Base-by-base conservation (phyloP, 2,329 filamentous ascomycete species). In the Talaromyces sp. region DNA sequence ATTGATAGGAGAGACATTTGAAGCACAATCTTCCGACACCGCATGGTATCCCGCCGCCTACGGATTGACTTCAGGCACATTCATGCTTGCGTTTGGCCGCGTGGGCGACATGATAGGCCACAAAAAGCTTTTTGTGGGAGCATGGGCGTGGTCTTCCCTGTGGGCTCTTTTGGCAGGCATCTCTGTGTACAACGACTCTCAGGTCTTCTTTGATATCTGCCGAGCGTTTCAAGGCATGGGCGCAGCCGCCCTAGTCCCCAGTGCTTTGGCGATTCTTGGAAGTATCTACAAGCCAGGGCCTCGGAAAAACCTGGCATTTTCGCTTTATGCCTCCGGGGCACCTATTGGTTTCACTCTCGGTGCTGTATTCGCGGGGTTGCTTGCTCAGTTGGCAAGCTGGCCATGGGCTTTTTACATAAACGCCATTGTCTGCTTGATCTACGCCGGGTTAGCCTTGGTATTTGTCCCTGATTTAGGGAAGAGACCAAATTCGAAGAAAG, bases 181-280 rank as follows among this genome's bases (percentile, higher is more conserved):
- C 75, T 87, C 86, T 62, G 77, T 79, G 59, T 88, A 85, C 73
- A 83, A 87, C 63, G 73, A 85, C 57, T 90, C 92, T 87, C 80
- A 93, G 64, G 88, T 91, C 66, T 79, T 89, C 60, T 54, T 54
- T 34, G 28, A 33, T 54, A 54, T 54, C 9, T 90, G 87, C 70
- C 87, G 90, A 58, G 89, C 89, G 8, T 76, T 92, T 51, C 89
- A 92, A 73, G 90, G 90, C 0, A 75, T 94, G 9, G 90, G 89
- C 0, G 83, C 88, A 1, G 88, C 89, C 0, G 89, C 89, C 0
- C 91, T 90, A 64, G 73, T 92, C 14, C 88, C 89, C 0, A 85
- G 87, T 0, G 85, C 87, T 1, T 83, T 92, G 61, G 87, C 87
- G 76, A 78, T 90, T 10, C 75, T 90, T 1, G 87, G 87, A 1